Base-by-base conservation (phyloP, 1,284 basidiomycete genomes). In the Sporisorium graminicola region DNA sequence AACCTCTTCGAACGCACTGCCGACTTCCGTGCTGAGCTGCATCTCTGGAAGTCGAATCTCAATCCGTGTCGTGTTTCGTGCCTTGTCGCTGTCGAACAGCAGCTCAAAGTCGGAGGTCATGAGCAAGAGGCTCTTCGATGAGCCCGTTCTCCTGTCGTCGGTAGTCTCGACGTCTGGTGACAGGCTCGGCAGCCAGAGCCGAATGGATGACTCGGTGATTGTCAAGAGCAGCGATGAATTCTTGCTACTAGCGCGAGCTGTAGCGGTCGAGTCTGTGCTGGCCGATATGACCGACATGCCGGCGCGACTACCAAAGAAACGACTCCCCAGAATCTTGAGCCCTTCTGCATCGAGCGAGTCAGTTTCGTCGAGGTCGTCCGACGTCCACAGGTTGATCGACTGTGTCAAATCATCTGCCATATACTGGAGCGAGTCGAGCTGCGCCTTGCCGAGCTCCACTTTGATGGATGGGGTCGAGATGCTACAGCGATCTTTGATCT, bases 401-500 rank as follows among this genome's bases (percentile, higher is more conserved):
- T 77, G 72, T 0, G 77, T 67, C 24, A 80, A 20, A 31, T 82
- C 81, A 40, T 82, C 81, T 5, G 70, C 77, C 49, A 81, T 63
- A n/a, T 81, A 72, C 59, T 79, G 77, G 5, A 82, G 58, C 18
- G 74, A 68, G 49, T 81, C 81, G n/a, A 82, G 59, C 9, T 73
- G 56, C 16, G 47, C 20, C 53, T 81, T 81, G 44, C 52, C 58
- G 0, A 80, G 53, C 42, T 62, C 61, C 40, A 68, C 59, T n/a
- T 60, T 64, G 56, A 78, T 37, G 9, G 68, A 65, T 16, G 76
- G 78, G 3, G 76, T n/a, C 22, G 37, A 55, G 16, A 63, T 26
- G 58, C 43, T 47, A 49, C 74, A 77, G 29, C 62, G 71, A 24
- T 62, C 58, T 37, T 61, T 66, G 12, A 20, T 31, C n/a, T 57